Percentiles rank a stretch among this genome's conserved stretches.
phyloP scores from a whole-genome alignment of 75 land plant species.

The Pseudotsuga menziesii region DNA sequence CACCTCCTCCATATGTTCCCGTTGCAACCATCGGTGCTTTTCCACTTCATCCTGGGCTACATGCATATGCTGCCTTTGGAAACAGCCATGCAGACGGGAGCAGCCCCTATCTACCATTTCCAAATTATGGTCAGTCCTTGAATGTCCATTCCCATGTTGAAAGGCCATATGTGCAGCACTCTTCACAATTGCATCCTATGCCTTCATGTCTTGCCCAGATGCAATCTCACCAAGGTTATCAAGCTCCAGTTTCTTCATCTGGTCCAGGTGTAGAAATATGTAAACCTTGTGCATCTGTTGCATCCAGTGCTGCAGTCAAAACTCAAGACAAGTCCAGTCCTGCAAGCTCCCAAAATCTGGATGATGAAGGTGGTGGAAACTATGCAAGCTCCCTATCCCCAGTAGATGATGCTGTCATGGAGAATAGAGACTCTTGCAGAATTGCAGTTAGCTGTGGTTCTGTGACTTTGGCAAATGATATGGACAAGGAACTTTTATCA shows the following conservation, averaged over 20 bases:
- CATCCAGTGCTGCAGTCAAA: not conserved
- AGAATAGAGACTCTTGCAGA: not conserved
- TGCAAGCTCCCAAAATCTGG: not conserved
- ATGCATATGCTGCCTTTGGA: slow-evolving; percentile 64
- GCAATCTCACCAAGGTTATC: slow-evolving; percentile 21
- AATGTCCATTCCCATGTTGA: slow-evolving; percentile 54
- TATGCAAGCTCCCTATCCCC: slow-evolving; percentile 1
- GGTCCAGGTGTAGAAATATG: not conserved
- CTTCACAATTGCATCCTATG: slow-evolving; percentile 35
- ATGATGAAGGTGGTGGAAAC: slow-evolving; percentile 2
- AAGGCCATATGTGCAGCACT: slow-evolving; percentile 50
- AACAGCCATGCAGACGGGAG: slow-evolving; percentile 43
- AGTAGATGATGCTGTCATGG: not conserved
- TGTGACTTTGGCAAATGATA: not conserved
- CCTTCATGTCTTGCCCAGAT: slow-evolving; percentile 36
- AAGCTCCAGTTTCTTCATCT: slow-evolving; percentile 9
- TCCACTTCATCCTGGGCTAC: slow-evolving; percentile 71
- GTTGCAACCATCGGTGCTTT: slow-evolving; percentile 56
- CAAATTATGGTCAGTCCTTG: slow-evolving; percentile 49
- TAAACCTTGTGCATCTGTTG: slow-evolving; percentile 1
- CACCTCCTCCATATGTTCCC: slow-evolving; percentile 53
- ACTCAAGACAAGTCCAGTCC: not conserved
- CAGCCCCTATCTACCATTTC: slow-evolving; percentile 43
- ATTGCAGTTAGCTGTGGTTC: slow-evolving; percentile 4
- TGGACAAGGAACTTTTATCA: not conserved